Evolutionary conservation across 2,329 filamentous ascomycete genomes (phyloP), one percentile per base, ranked within the genome.

Genomic region (Westerdykella ornata): DNA sequence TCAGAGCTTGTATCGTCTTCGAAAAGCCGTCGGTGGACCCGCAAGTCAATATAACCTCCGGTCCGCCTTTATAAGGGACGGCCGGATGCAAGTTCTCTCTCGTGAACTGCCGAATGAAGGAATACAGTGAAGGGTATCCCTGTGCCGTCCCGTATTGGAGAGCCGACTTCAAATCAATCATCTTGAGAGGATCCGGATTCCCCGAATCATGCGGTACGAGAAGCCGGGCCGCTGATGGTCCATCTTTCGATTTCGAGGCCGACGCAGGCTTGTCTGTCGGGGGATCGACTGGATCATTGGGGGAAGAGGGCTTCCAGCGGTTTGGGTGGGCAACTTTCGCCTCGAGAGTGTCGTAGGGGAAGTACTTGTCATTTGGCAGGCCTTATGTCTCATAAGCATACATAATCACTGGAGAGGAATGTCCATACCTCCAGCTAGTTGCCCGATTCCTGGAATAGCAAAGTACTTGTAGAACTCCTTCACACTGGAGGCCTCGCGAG

Each of bases 381-480:
- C 87, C 86, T 89, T 43, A 43, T 38, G 19, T 17, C n/a, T 13
- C 14, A 18, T 19, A 15, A 31, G 18, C 20, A 14, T 26, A 11
- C 7, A 35, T 22, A 13, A 35, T 18, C 11, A 26, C 8, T 26
- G 32, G 18, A 22, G 22, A 16, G 20, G 6, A 33, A 16, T 36
- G 41, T 16, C 18, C 53, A 36, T 61, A 76, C 78, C 78, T 56
- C 78, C 78, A 9, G 78, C 78, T 29, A 81, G 62, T 54, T 82
- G 80, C 13, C 72, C 75, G 51, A 81, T 78, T 28, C 76, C 76
- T 0, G 78, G 78, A 39, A 80, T 78, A 9, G 54, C 48, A 54
- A 92, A 92, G 68, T 86, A 94, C 66, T 87, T 88, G 73, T 95
- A 95, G 65, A 89, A 87, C 29, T 75, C 60, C 71, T 95, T 95